These are phyloP conservation scores for Cladosporium halotolerans DNA, from an alignment of 2,329 filamentous ascomycete genomes.

Conservation along the genomic window DNA sequence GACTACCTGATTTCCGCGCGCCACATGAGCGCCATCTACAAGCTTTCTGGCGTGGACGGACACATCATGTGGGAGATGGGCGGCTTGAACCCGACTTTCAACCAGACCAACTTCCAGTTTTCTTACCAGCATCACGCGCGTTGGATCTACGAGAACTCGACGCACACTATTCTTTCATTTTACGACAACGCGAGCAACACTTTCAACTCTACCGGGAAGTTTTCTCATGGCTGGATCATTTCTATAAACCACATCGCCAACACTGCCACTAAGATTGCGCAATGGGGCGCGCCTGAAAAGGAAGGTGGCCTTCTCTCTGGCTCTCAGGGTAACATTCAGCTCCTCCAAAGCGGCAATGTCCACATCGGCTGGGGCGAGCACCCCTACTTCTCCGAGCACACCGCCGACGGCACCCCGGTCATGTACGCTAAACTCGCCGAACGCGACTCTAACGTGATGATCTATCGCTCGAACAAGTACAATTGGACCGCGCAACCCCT, in stretches of 20 bases:
- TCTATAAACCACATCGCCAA: slow-evolving; percentile 38
- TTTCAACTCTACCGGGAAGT: slow-evolving; percentile 35
- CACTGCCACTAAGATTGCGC: slow-evolving; percentile 42
- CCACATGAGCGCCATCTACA: slow-evolving; percentile 42
- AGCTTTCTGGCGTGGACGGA: slow-evolving; percentile 41
- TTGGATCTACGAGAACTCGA: slow-evolving; percentile 40
- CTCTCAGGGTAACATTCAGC: slow-evolving; percentile 49
- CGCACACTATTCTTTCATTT: slow-evolving; percentile 47
- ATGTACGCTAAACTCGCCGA: slow-evolving; percentile 47
- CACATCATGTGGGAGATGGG: slow-evolving; percentile 46
- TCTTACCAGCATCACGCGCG: slow-evolving; percentile 50
- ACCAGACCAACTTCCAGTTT: slow-evolving; percentile 42
- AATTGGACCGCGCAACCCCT: slow-evolving; percentile 47
- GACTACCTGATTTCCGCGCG: slow-evolving; percentile 46
- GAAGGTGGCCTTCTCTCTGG: slow-evolving; percentile 41
- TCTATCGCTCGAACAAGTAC: slow-evolving; percentile 51
- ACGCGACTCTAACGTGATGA: slow-evolving; percentile 39
- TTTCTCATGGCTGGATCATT: slow-evolving; percentile 43
- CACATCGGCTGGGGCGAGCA: slow-evolving; percentile 52
- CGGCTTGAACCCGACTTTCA: slow-evolving; percentile 43
- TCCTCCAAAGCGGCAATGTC: slow-evolving; percentile 48
- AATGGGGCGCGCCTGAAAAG: slow-evolving; percentile 44
- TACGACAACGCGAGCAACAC: slow-evolving; percentile 50
- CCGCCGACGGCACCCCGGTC: slow-evolving; percentile 43
- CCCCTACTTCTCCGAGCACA: slow-evolving; percentile 39